phyloP scores from a whole-genome alignment of 108 stramenopile genomes.

The Skeletonema grethae region DNA sequence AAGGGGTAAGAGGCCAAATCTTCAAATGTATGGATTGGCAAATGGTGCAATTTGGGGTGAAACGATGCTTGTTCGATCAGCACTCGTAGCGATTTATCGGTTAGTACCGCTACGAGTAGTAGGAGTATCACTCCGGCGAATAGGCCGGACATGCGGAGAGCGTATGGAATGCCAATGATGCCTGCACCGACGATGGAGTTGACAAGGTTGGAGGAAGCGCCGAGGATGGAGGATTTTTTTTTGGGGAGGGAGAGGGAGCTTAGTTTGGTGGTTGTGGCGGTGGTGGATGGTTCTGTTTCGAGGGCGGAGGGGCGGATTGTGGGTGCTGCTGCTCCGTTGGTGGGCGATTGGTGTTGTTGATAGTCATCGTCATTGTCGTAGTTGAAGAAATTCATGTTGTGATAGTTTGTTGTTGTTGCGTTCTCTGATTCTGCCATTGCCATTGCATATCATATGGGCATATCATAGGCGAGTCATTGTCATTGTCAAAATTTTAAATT shows the following conservation, averaged over 20 bases:
- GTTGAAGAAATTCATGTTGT: conserved; percentile 24
- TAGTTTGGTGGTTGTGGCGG: neutral
- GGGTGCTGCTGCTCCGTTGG: neutral
- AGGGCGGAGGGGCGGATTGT: neutral
- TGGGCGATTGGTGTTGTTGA: conserved; percentile 1
- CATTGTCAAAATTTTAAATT: no score
- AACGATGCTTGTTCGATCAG: conserved; percentile 76
- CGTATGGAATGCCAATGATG: conserved; percentile 88
- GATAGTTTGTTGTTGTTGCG: conserved; percentile 5
- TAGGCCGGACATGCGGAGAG: conserved; percentile 65
- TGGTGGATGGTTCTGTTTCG: neutral
- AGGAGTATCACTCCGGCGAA: conserved; percentile 65
- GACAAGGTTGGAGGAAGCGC: conserved; percentile 75
- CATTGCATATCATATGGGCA: no score
- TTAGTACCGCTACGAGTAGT: conserved; percentile 62
- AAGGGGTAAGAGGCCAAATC: conserved; percentile 67
- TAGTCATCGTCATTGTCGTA: conserved; percentile 13
- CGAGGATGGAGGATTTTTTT: conserved; percentile 64
- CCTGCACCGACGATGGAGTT: conserved; percentile 89
- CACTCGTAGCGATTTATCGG: conserved; percentile 73
- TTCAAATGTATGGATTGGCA: conserved; percentile 68
- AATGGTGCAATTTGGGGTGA: conserved; percentile 57
- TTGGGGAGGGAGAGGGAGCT: conserved; percentile 52
- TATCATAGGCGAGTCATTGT: no score
- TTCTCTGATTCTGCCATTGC: neutral